These are phyloP conservation scores for Lyophyllum shimeji DNA, from an alignment of 768 basidiomycete species.

Conservation along the genomic window DNA sequence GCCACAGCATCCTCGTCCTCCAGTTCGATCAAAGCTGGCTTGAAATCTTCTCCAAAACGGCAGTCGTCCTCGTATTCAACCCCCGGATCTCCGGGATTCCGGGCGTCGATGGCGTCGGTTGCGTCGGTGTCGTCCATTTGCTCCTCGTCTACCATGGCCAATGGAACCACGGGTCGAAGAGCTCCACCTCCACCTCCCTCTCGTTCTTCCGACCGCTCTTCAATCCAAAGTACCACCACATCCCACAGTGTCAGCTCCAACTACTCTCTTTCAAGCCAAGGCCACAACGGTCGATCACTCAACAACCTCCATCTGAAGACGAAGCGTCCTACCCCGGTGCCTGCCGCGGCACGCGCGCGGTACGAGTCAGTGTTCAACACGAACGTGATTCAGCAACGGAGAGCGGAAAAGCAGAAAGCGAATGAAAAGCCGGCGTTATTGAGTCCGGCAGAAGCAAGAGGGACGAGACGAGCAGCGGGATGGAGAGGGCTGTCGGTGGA, in stretches of 20 bases:
- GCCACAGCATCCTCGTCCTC: constrained; percentile 23
- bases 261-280: constrained; percentile 22
- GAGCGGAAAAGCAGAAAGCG: constrained; percentile 33
- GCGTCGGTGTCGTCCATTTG: no score
- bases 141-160: constrained; percentile 30
- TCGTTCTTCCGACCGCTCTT: constrained; percentile 62
- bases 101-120: constrained; percentile 27
- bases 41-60: constrained; percentile 25
- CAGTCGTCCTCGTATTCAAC: constrained; percentile 11
- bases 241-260: constrained; percentile 34
- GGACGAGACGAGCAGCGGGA: constrained; percentile 59
- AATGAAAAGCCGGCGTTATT: constrained; percentile 31
- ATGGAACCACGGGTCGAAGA: constrained; percentile 39
- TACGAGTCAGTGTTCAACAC: constrained; percentile 67
- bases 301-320: constrained; percentile 23
- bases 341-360: constrained; percentile 57
- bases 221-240: constrained; percentile 53
- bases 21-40: constrained; percentile 20
- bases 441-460: constrained; percentile 38
- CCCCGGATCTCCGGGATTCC: constrained; percentile 14
- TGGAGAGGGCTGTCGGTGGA: constrained; percentile 78
- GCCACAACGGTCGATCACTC: constrained; percentile 15
- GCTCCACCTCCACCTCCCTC: constrained; percentile 42
- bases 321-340: constrained; percentile 65
- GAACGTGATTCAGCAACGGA: constrained; percentile 54